Evolutionary conservation across 2,329 filamentous ascomycete species (phyloP).

Genomic region (Fusarium coffeatum): DNA sequence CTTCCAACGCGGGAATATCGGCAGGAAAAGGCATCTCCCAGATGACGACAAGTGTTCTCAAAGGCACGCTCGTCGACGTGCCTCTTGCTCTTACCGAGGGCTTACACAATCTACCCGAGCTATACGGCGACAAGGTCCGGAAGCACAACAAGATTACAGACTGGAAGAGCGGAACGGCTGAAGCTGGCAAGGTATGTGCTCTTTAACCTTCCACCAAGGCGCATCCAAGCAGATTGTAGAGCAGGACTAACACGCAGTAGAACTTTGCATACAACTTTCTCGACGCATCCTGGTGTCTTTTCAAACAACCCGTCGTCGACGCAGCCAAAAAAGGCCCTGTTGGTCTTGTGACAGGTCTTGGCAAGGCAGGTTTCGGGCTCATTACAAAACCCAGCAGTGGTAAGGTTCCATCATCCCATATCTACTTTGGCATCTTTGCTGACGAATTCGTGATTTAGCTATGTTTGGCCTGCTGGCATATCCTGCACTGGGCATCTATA

Average conservation of each 20-base stretch:
- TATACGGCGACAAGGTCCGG: background rate
- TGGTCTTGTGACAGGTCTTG: background rate
- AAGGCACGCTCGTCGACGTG: background rate
- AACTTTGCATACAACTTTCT: slow-evolving; percentile 1
- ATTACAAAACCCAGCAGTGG: slow-evolving; percentile 1
- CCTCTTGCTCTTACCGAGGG: background rate
- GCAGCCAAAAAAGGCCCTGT: background rate
- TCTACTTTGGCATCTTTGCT: background rate
- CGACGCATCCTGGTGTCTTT: background rate
- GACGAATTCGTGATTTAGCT: background rate
- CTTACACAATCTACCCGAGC: background rate
- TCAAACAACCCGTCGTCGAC: background rate
- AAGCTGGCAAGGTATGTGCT: background rate
- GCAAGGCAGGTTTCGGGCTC: background rate
- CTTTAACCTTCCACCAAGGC: too few species aligned
- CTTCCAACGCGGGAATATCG: too few species aligned
- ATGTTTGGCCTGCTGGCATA: background rate
- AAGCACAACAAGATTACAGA: background rate
- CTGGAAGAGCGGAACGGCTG: background rate
- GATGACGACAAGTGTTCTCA: background rate
- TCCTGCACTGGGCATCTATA: background rate
- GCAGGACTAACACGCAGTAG: background rate
- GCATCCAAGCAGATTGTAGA: too few species aligned
- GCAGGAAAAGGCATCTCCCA: background rate
- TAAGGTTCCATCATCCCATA: too few species aligned